Evolutionary conservation across 106 monocot species (phyloP), one percentile per base, ranked within the genome.

Genomic region (Acanthochlamys bracteata): DNA sequence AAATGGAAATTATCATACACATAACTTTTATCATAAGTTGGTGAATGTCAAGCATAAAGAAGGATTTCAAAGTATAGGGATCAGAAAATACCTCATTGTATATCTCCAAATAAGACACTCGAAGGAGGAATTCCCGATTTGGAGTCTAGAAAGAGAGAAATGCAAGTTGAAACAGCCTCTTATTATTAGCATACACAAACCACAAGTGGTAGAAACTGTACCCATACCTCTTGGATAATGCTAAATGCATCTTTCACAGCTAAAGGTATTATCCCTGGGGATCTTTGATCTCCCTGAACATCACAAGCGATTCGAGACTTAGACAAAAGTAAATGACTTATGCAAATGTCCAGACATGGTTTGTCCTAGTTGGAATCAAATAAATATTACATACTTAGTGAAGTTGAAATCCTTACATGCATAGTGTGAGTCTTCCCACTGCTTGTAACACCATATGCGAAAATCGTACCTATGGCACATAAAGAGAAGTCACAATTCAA

Each of bases 31-130:
- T n/a, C n/a, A n/a, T n/a, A n/a, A n/a, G n/a, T n/a, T n/a, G n/a
- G n/a, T n/a, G n/a, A 33, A 33, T 33, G 33, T 6, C 6, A 33
- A 33, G 4, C 33, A 33, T 6, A 33, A 33, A 33, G 6, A 33
- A 3, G 33, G 33, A 1, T 33, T 6, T 3, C 33, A 33, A 33
- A 3, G 33, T 33, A 33, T 33, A 33, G 17, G n/a, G n/a, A n/a
- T n/a, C n/a, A n/a, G n/a, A n/a, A n/a, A n/a, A n/a, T 22, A 96
- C 95, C 96, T 98, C 96, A 69, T 98, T 98, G 72, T 98, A 98
- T 60, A 98, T 98, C 78, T 98, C 96, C 55, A 98, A 88, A 62
- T 91, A 98, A 19, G 96, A 98, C 70, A 98, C 96, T 57, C 96
- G 96, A 33, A 98, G 83, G 80, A 98, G 96, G 78, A 96, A 96